A percentile compares a stretch with the other conserved stretches of the same genome.
phyloP scores from a whole-genome alignment of 2,329 filamentous ascomycete species.

The Tothia fuscella region DNA sequence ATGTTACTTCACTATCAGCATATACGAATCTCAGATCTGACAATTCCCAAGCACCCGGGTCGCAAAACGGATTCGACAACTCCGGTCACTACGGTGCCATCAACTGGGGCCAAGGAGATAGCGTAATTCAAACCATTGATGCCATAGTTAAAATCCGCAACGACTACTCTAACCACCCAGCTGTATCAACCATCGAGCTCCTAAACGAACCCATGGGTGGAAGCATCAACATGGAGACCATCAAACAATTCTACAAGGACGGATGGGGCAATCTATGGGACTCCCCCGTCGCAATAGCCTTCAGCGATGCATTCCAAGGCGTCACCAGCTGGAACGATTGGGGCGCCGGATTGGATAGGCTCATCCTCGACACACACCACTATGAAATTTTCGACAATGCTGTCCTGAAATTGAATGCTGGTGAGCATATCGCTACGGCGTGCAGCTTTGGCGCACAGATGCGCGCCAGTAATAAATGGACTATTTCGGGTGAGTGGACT shows the following conservation, averaged over 20 bases:
- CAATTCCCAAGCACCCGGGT: constrained; percentile 59
- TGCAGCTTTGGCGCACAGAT: constrained; percentile 34
- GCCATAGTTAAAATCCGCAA: constrained; percentile 75
- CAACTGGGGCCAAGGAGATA: constrained; percentile 76
- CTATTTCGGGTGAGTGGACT: constrained; percentile 36
- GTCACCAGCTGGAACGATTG: constrained; percentile 33
- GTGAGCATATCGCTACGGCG: constrained; percentile 29
- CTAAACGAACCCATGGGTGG: constrained; percentile 67
- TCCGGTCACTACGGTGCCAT: constrained; percentile 73
- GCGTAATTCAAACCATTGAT: constrained; percentile 64
- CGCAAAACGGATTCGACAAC: constrained; percentile 97
- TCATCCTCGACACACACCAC: constrained; percentile 34
- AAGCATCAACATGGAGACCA: constrained; percentile 28
- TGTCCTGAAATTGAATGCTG: constrained; percentile 25
- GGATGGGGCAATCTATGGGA: constrained; percentile 34
- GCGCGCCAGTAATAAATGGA: constrained; percentile 34
- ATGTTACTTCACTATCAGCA: constrained; percentile 32
- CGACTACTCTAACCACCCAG: constrained; percentile 81
- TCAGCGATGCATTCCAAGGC: constrained; percentile 35
- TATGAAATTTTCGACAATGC: constrained; percentile 35
- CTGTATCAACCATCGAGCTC: constrained; percentile 79
- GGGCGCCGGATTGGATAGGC: constrained; percentile 31
- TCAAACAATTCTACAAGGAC: constrained; percentile 36
- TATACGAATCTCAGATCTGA: too few relatives aligned
- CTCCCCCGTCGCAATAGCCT: constrained; percentile 30